Evolutionary conservation across 169 alveolate species (phyloP).

Genomic region (Plasmodium knowlesi): DNA sequence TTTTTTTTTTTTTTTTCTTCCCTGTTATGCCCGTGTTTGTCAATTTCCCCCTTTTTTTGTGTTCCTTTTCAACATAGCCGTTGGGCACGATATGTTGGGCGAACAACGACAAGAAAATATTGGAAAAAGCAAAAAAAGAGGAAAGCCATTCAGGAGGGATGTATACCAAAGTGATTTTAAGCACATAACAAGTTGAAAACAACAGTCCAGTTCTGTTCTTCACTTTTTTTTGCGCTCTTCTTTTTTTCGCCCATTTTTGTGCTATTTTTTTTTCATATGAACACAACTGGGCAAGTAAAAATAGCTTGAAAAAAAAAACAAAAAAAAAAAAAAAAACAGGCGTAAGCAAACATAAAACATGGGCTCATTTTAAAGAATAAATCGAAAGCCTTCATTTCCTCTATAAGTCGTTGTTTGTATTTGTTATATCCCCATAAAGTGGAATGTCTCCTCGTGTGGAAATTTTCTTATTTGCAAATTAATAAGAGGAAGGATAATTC

Average conservation of each 20-base stretch:
- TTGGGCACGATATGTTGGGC: background rate
- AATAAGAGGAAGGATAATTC: background rate
- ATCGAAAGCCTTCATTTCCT: background rate
- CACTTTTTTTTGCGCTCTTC: conserved; percentile 2
- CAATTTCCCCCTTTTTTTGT: background rate
- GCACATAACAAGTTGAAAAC: background rate
- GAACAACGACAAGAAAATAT: background rate
- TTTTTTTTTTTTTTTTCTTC: background rate
- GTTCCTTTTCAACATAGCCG: background rate
- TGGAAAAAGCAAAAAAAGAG: background rate
- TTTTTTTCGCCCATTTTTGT: conserved; percentile 6
- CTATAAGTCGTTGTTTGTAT: background rate
- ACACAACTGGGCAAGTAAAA: background rate
- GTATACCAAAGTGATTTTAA: background rate
- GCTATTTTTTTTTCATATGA: background rate
- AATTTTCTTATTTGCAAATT: background rate
- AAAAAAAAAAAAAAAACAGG: conserved; percentile 10
- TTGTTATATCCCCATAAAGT: background rate
- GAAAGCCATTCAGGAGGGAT: background rate
- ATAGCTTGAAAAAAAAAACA: conserved; percentile 1
- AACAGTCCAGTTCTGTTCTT: background rate
- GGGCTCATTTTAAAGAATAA: background rate
- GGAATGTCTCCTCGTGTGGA: background rate
- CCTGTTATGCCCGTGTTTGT: background rate
- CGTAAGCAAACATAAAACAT: background rate